phyloP scores from a whole-genome alignment of 129 eudicot genomes.

The Smallanthus sonchifolius region DNA sequence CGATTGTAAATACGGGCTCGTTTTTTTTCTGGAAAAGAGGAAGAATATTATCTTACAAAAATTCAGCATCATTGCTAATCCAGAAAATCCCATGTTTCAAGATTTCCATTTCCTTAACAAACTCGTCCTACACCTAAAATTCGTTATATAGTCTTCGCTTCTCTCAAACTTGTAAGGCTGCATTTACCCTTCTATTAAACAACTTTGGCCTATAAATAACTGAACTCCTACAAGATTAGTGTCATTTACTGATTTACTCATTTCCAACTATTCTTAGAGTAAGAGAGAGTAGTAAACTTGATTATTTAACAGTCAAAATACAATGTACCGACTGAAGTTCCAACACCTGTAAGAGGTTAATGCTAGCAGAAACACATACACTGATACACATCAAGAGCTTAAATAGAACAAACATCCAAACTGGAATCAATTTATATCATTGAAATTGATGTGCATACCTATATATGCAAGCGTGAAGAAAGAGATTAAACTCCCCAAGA shows the following conservation, averaged over 20 bases:
- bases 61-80: background rate
- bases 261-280: background rate
- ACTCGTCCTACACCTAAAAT: slow-evolving; percentile 2
- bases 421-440: slow-evolving; percentile 1
- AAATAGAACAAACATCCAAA: background rate
- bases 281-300: background rate
- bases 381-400: background rate
- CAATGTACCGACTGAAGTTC: slow-evolving; percentile 3
- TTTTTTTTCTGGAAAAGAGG: background rate
- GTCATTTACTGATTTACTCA: background rate
- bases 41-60: background rate
- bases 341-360: background rate
- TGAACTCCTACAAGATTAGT: background rate
- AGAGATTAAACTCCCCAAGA: slow-evolving; percentile 75
- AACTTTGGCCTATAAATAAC: background rate
- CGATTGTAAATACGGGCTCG: background rate
- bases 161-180: background rate
- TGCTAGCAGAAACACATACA: slow-evolving; percentile 6
- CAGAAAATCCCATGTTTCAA: background rate
- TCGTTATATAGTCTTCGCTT: slow-evolving; percentile 6
- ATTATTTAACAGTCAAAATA: background rate
- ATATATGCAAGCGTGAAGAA: slow-evolving; percentile 83
- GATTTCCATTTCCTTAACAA: background rate
- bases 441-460: slow-evolving; percentile 46
- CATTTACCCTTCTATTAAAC: background rate